Percentiles rank a stretch among this genome's conserved stretches.
phyloP scores from a whole-genome alignment of 2,329 filamentous ascomycete species.

The Cladobotryum mycophilum region DNA sequence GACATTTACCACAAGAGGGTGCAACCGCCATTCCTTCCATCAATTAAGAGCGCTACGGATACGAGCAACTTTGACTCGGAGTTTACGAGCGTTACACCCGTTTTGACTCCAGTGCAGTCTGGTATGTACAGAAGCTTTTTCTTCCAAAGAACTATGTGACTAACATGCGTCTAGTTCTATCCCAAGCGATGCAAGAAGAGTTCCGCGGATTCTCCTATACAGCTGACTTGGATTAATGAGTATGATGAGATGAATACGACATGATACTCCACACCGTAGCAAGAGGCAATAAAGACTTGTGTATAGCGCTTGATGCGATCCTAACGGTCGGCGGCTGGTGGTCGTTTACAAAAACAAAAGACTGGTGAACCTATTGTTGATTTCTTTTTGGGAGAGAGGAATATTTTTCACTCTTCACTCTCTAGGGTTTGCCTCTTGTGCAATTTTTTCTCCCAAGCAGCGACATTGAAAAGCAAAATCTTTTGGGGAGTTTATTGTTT shows the following conservation, averaged over 20 bases:
- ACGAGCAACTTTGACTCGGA: slow-evolving; percentile 99
- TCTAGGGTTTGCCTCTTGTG: slow-evolving; percentile 2
- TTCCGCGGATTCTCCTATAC: slow-evolving; percentile 99
- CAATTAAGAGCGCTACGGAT: slow-evolving; percentile 86
- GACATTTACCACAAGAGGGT: slow-evolving; percentile 96
- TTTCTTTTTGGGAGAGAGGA: neutral
- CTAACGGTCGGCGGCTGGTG: too few relatives aligned
- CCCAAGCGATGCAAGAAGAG: slow-evolving; percentile 98
- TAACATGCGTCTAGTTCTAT: slow-evolving; percentile 62
- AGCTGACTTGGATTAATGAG: slow-evolving; percentile 70
- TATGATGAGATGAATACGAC: too few relatives aligned
- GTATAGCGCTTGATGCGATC: too few relatives aligned
- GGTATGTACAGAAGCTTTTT: slow-evolving; percentile 55
- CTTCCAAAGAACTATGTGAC: neutral
- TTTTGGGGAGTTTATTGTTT: neutral
- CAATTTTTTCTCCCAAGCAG: slow-evolving; percentile 4
- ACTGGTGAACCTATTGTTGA: too few relatives aligned
- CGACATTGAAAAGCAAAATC: slow-evolving; percentile 8
- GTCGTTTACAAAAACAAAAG: too few relatives aligned
- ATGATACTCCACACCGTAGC: too few relatives aligned
- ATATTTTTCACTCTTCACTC: neutral
- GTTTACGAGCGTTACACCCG: slow-evolving; percentile 96
- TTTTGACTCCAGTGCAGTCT: slow-evolving; percentile 93
- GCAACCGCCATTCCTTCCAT: slow-evolving; percentile 79
- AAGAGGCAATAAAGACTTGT: too few relatives aligned